These are phyloP conservation scores for Xylariaceae sp. DNA, from an alignment of 2,329 filamentous ascomycete genomes.

Conservation along the genomic window DNA sequence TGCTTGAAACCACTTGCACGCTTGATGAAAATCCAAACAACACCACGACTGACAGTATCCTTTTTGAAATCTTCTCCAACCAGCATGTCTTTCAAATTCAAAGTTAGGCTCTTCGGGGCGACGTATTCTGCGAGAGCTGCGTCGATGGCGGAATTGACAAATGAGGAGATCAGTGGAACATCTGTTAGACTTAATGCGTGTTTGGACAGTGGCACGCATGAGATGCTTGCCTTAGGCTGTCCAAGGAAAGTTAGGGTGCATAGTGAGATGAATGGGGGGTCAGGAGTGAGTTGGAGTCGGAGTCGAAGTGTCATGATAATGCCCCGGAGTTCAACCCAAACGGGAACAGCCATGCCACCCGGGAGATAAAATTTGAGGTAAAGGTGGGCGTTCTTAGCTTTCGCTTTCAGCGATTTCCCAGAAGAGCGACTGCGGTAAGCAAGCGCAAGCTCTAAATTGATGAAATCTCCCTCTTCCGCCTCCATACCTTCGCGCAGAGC, in stretches of 20 bases:
- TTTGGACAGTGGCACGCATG: conserved; percentile 72
- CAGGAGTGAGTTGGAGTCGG: conserved; percentile 74
- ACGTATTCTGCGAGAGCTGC: conserved; percentile 78
- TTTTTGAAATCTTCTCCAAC: conserved; percentile 81
- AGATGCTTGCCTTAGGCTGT: conserved; percentile 73
- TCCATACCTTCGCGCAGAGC: conserved; percentile 66
- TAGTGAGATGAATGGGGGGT: conserved; percentile 78
- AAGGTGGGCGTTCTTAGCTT: conserved; percentile 75
- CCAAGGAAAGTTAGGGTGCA: conserved; percentile 77
- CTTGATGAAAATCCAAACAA: conserved; percentile 70
- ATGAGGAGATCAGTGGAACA: conserved; percentile 74
- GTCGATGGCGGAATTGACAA: conserved; percentile 76
- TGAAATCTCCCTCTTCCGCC: conserved; percentile 77
- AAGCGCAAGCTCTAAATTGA: conserved; percentile 78
- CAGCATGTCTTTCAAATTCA: conserved; percentile 79
- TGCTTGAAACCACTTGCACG: conserved; percentile 73
- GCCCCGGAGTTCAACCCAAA: conserved; percentile 78
- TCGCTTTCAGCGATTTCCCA: conserved; percentile 63
- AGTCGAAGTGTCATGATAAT: conserved; percentile 73
- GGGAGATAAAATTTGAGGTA: conserved; percentile 74
- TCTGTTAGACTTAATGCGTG: conserved; percentile 76
- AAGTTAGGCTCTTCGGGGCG: conserved; percentile 74
- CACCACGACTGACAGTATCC: conserved; percentile 68
- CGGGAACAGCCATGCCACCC: conserved; percentile 59
- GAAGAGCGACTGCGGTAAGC: conserved; percentile 71